Evolutionary conservation across 1,284 basidiomycete species (phyloP).

Genomic region (Puccinia novopanici): DNA sequence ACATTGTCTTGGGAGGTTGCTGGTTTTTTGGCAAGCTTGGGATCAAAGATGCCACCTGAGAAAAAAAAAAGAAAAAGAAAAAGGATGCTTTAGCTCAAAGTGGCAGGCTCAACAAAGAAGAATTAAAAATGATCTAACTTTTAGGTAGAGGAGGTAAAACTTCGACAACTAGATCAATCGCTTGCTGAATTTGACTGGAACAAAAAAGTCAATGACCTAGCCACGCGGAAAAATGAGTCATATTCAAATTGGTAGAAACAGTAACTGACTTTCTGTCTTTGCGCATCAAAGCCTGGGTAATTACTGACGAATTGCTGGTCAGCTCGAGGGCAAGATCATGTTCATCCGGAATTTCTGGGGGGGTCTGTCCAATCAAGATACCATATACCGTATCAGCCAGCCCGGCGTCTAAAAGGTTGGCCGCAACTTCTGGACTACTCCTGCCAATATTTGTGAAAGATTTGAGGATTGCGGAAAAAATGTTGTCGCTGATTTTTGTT

Average conservation of each 20-base stretch:
- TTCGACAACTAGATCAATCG: constrained; percentile 80
- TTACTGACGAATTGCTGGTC: constrained; percentile 44
- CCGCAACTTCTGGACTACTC: constrained; percentile 79
- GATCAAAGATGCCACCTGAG: constrained; percentile 56
- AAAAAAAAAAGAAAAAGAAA: not conserved
- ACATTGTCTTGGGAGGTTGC: constrained; percentile 47
- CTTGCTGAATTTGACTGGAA: constrained; percentile 77
- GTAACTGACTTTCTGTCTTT: constrained; percentile 46
- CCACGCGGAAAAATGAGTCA: not conserved
- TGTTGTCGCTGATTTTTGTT: constrained; percentile 71
- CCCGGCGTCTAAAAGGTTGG: constrained; percentile 81
- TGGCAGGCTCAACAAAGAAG: not conserved
- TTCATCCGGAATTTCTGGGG: constrained; percentile 66
- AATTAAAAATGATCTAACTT: constrained; percentile 63
- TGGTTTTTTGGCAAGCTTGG: constrained; percentile 53
- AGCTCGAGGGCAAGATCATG: constrained; percentile 63
- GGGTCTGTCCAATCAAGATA: constrained; percentile 85
- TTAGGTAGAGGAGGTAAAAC: constrained; percentile 85
- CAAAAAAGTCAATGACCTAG: not conserved
- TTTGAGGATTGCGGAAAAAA: constrained; percentile 83
- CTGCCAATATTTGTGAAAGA: constrained; percentile 78
- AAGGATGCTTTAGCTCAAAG: not conserved
- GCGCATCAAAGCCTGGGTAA: constrained; percentile 49
- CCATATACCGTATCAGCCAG: constrained; percentile 88
- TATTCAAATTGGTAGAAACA: not conserved